Conservation (phyloP, 495 filamentous ascomycete genomes). For the Aspergillus egyptiacus region DNA sequence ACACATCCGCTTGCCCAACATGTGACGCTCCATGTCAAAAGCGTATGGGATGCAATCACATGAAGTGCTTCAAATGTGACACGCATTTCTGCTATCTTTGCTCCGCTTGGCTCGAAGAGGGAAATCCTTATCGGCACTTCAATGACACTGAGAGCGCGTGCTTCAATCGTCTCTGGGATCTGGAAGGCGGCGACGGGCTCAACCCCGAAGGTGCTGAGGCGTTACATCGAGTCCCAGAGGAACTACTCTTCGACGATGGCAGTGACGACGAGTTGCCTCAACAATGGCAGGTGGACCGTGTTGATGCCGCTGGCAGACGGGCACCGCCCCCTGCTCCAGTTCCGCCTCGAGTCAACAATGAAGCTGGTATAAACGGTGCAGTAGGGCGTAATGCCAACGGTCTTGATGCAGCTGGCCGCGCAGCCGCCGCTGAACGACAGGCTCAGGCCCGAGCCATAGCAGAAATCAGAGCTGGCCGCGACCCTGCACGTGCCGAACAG, state of each 20-base stretch:
- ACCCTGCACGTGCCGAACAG: slow-evolving; percentile 13
- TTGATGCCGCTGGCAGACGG: slow-evolving; percentile 18
- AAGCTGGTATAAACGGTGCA: slow-evolving; percentile 20
- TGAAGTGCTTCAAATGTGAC: slow-evolving; percentile 85
- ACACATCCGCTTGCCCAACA: slow-evolving; percentile 87
- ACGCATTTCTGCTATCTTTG: slow-evolving; percentile 97
- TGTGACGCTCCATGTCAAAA: slow-evolving; percentile 84
- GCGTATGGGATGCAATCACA: slow-evolving; percentile 93
- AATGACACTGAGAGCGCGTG: slow-evolving; percentile 62
- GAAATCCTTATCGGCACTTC: slow-evolving; percentile 85
- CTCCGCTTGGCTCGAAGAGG: slow-evolving; percentile 70
- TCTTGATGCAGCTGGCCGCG: slow-evolving; percentile 35
- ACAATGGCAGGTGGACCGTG: slow-evolving; percentile 27
- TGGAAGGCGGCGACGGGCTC: slow-evolving; percentile 73
- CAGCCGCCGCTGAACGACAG: slow-evolving; percentile 38
- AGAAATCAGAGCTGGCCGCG: slow-evolving; percentile 32
- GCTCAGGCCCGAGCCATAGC: slow-evolving; percentile 43
- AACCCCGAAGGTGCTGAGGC: slow-evolving; percentile 41
- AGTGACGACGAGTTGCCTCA: slow-evolving; percentile 27
- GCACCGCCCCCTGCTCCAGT: slow-evolving; percentile 42
- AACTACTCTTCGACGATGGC: slow-evolving; percentile 36
- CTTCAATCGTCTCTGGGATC: slow-evolving; percentile 82
- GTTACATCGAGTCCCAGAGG: slow-evolving; percentile 36
- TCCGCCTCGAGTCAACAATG: slow-evolving; percentile 31
- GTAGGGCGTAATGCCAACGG: slow-evolving; percentile 24